Evolutionary conservation across 1,139 yeast genomes (phyloP).

Genomic region (Saccharomycopsis crataegensis): DNA sequence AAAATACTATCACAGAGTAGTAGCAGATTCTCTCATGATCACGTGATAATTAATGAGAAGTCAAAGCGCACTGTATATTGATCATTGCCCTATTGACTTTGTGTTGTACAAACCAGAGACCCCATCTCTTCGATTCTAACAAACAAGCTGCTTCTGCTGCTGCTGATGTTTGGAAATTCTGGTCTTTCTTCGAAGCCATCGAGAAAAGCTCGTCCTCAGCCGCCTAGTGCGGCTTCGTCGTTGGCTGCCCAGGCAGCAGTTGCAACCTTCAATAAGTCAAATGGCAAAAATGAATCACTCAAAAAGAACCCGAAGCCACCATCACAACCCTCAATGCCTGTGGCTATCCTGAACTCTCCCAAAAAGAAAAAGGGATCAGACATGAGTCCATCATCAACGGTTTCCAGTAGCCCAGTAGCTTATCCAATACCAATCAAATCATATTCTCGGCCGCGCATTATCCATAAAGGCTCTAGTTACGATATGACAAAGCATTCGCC

Average conservation of each 20-base stretch:
- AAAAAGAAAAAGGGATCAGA: neutral
- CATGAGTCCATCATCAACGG: neutral
- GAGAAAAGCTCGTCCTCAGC: neutral
- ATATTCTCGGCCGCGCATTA: neutral
- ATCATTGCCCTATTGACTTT: no score
- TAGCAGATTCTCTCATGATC: no score
- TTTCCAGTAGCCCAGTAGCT: no score
- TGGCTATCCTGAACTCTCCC: neutral
- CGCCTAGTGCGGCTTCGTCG: conserved; percentile 1
- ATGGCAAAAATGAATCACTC: neutral
- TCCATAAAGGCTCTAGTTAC: neutral
- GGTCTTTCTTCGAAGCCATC: neutral
- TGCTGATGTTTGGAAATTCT: conserved; percentile 5
- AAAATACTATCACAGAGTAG: no score
- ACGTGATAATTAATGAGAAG: no score
- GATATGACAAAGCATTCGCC: neutral
- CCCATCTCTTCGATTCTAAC: no score
- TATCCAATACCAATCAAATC: no score
- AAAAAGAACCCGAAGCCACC: neutral
- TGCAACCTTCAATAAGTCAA: conserved; percentile 10
- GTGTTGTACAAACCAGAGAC: no score
- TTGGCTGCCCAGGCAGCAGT: conserved; percentile 19
- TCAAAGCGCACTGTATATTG: no score
- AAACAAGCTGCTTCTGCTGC: neutral
- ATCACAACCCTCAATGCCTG: neutral